Evolutionary conservation across 2,329 filamentous ascomycete species (phyloP), one percentile per base, ranked within the genome.

Genomic region (Rutstroemia sp.): DNA sequence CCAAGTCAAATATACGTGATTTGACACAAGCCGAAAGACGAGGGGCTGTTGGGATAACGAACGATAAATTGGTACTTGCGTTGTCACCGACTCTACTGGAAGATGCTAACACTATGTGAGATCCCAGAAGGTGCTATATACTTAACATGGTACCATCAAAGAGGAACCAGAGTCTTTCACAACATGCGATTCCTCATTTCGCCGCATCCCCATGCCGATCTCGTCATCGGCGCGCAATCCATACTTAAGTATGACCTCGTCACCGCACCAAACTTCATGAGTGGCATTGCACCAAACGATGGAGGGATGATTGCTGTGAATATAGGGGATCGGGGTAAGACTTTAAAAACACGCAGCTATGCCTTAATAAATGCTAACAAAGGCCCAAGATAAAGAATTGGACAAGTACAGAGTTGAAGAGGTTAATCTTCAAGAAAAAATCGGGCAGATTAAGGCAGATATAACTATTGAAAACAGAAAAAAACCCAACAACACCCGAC

Each of bases 161-260:
- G 59, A 4, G 58, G 60, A 34, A 59, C 62, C 2, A 21, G 62
- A 4, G 56, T 63, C 9, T 63, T 63, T n/a, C 62, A 61, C 39
- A 21, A 57, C n/a, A 63, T 62, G 61, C 56, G 60, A 2, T 63
- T 62, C 52, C 51, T 63, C 1, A 53, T 63, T 6, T 63, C 60
- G 8, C 34, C 46, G 5, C 12, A 59, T 54, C 37, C 46, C 3
- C 37, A 50, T 21, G 61, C 23, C 34, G 61, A 62, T 37, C 57
- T 62, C 18, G 51, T 62, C 47, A 60, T 61, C 37, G 59, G 61
- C 14, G 54, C 59, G 42, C 51, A 52, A 14, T 62, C 61, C 10
- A 61, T 62, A 21, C 44, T 48, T 5, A 52, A 59, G 18, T 23
- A 62, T 9, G 57, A 56, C 9, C 25, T 62, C 3, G 44, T 62